Evolutionary conservation across 192 early-diverging fungal genomes (phyloP), one percentile per base, ranked within the genome.

Genomic region (Backusella liffmaniae): DNA sequence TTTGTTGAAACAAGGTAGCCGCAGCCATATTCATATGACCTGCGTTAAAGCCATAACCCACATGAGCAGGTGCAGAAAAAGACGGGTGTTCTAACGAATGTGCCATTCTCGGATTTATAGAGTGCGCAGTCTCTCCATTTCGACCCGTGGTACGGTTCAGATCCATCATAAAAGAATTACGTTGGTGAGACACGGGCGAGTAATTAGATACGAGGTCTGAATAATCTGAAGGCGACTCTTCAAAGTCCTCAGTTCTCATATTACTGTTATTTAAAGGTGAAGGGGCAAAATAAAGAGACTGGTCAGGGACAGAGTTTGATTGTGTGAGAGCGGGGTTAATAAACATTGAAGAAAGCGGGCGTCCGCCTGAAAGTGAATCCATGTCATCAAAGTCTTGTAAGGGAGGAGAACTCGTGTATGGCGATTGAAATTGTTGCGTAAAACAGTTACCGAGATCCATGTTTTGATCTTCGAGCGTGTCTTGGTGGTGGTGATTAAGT

Each of bases 381-480:
- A 67, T 39, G 53, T 79, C 77, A 39, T 79, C 77, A 23, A 79
- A 51, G 13, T 74, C 73, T 30, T 79, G 66, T 23, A 79, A 42
- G 18, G 34, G 41, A 36, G 42, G 69, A 44, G 42, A 46, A 29
- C 30, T 32, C 0, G 35, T 37, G 4, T 15, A 18, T 3, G 66
- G 34, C 3, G 66, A 62, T 26, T 70, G 69, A 26, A 67, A 67
- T 10, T 67, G 36, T 23, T 32, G 23, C 6, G 21, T 10, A 29
- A 30, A 29, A 29, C 26, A 37, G 35, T 46, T 36, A 56, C 34
- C 29, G 29, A 37, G 29, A 32, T 16, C 42, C 42, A 51, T 56
- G 32, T 56, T 59, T 26, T 59, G 56, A 59, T 59, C 56, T 26
- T 59, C 56, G 8, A 59, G 56, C 23, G 56, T 21, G 9, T 51